Evolutionary conservation across 805 yeast genomes (phyloP), one percentile per base, ranked within the genome.

Genomic region (Candida ovalis): DNA sequence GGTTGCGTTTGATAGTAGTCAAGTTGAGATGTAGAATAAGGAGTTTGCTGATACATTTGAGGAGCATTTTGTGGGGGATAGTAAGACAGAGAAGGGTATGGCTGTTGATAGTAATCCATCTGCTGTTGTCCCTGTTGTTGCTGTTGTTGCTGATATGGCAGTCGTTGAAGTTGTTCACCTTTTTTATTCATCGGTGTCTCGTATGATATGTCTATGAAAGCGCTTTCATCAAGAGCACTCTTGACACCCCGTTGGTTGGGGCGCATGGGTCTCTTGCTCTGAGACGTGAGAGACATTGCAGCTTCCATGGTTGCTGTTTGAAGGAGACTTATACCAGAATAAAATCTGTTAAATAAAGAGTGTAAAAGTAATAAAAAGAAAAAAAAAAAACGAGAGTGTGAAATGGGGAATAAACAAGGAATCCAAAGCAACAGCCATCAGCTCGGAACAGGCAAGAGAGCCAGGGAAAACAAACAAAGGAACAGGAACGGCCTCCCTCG

Each of bases 191-290:
- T 47, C 3, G 76, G 76, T 0, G 60, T 60, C 52, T 77, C 81
- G 15, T 72, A 54, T 15, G 70, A 51, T 13, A 77, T 63, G 50
- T 77, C 80, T 27, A 78, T 75, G 50, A 58, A 64, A 0, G 78
- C 81, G 10, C 71, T 58, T 23, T 71, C 72, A 42, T 64, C 68
- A 25, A 76, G 51, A 17, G 72, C 60, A 50, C 70, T 70, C 46
- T 62, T 70, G 50, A 75, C 54, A 59, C 55, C 25, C 64, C 67
- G 40, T 53, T 50, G 30, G 48, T 51, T 30, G 44, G 40, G 36
- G 46, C 45, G 47, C 43, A 44, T 32, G 42, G 49, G 44, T 45
- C 38, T 38, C 28, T 52, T 48, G 8, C 51, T 42, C 22, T 48
- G 54, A 38, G 38, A 22, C 22, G 62, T 49, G 4, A 65, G 54